These are phyloP conservation scores for Phyllosticta citribraziliensis DNA, from an alignment of 2,329 filamentous ascomycete species.

Conservation along the genomic window DNA sequence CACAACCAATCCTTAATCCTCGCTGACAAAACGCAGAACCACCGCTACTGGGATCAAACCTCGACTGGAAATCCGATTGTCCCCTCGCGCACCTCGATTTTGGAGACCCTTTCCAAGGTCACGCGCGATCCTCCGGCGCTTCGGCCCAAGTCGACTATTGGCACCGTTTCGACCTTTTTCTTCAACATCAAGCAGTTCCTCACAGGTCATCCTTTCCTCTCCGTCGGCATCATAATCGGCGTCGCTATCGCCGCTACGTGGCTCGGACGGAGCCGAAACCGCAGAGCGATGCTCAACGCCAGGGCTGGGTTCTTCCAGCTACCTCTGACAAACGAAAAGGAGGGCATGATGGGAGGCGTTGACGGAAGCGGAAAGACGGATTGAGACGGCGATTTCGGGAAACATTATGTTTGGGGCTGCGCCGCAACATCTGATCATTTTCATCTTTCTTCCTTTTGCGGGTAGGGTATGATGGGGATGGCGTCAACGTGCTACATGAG, in stretches of 20 bases:
- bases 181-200: conserved; percentile 32
- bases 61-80: conserved; percentile 83
- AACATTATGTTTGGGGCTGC: neutral
- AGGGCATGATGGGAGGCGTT: conserved; percentile 46
- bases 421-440: neutral
- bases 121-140: conserved; percentile 61
- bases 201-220: conserved; percentile 36
- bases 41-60: conserved; percentile 89
- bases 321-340: conserved; percentile 46
- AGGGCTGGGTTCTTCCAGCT: conserved; percentile 49
- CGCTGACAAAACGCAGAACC: conserved; percentile 49
- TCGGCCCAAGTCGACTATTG: conserved; percentile 67
- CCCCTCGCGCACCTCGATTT: conserved; percentile 78
- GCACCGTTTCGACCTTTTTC: conserved; percentile 60
- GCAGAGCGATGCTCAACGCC: conserved; percentile 29
- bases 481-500: neutral
- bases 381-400: conserved; percentile 14
- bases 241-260: conserved; percentile 42
- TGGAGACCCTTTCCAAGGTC: conserved; percentile 72
- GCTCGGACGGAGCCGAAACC: conserved; percentile 22
- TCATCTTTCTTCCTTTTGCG: neutral
- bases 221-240: conserved; percentile 47
- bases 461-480: neutral
- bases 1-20: neutral
- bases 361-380: conserved; percentile 16